phyloP scores from a whole-genome alignment of 345 rosid genomes.

The Jatropha curcas region DNA sequence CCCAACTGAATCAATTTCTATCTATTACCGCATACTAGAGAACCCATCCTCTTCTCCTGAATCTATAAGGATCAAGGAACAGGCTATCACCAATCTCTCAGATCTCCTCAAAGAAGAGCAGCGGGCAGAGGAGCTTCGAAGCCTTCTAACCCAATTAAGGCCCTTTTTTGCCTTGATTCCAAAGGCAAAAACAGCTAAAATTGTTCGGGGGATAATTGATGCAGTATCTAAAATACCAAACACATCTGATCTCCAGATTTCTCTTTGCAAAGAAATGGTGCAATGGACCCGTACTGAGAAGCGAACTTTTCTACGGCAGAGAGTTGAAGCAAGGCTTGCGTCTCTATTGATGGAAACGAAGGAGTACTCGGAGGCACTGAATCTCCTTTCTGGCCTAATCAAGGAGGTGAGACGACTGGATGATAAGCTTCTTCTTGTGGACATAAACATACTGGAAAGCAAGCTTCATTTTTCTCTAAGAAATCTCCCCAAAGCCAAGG shows the following conservation, averaged over 20 bases:
- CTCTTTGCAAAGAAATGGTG: slow-evolving; percentile 88
- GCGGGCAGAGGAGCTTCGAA: slow-evolving; percentile 76
- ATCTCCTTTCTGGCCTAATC: slow-evolving; percentile 58
- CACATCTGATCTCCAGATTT: slow-evolving; percentile 80
- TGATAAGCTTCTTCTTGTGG: slow-evolving; percentile 95
- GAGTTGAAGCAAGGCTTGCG: slow-evolving; percentile 95
- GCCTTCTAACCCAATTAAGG: slow-evolving; percentile 71
- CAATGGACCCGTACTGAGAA: slow-evolving; percentile 92
- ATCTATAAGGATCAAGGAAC: slow-evolving; percentile 75
- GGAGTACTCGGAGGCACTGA: slow-evolving; percentile 76
- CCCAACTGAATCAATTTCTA: slow-evolving; percentile 67
- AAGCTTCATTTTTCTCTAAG: slow-evolving; percentile 88
- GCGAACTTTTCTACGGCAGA: slow-evolving; percentile 89
- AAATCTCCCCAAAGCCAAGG: slow-evolving; percentile 92
- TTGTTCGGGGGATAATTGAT: slow-evolving; percentile 78
- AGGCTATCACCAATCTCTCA: slow-evolving; percentile 73
- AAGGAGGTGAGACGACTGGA: slow-evolving; percentile 93
- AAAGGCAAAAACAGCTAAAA: slow-evolving; percentile 95
- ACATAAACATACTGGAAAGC: slow-evolving; percentile 89
- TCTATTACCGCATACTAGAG: slow-evolving; percentile 65
- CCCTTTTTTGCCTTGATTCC: slow-evolving; percentile 86
- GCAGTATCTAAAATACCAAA: slow-evolving; percentile 88
- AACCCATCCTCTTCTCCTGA: slow-evolving; percentile 86
- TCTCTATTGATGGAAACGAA: slow-evolving; percentile 85
- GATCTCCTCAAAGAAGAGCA: slow-evolving; percentile 80